Base-by-base conservation (phyloP, 2,329 filamentous ascomycete genomes). In the Ceratocystis diversiconidia region DNA sequence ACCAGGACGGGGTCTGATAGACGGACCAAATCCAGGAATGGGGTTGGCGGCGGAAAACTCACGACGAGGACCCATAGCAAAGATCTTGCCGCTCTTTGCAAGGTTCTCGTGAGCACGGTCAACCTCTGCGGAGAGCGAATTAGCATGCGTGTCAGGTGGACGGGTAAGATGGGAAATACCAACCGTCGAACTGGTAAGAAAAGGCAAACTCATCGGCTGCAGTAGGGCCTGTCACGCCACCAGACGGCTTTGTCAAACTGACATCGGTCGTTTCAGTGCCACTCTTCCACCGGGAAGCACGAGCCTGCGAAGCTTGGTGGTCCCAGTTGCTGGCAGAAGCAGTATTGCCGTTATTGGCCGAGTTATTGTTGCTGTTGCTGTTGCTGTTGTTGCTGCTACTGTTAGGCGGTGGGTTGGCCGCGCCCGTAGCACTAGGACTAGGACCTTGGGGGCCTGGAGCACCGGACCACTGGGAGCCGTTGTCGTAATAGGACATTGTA, bases 91-190 rank as follows among this genome's bases (percentile, higher is more conserved):
- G 75, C 92, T 96, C 82, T 97, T 97, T 73, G 92, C 83, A 68
- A 99, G 83, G 76, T 97, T 97, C 73, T 97, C 94, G 73, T 92
- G 86, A 71, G 92, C 92, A 74, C 92, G 88, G 70, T 97, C 94
- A 72, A 99, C 91, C 84, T 99, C 94, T 96, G 46, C 22, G n/a
- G 8, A 48, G 22, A 62, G 43, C 12, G 8, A 5, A 46, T 65
- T 65, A 65, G 64, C n/a, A 62, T 19, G 43, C 44, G 19, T 43
- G 12, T 12, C 52, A n/a, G 17, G 17, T 8, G 22, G 15, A 5
- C 12, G 12, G 15, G 52, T 7, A 55, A 19, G 5, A 43, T 19
- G 30, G n/a, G 36, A 44, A 44, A 48, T 63, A 84, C 87, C 75
- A 87, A 94, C 89, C 89, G 79, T 95, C 91, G 75, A 95, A 87